A percentile compares a stretch with the other conserved stretches of the same genome.
Evolutionary conservation across 176 grass and related monocot species (phyloP).

Genomic region (Ensete glaucum): DNA sequence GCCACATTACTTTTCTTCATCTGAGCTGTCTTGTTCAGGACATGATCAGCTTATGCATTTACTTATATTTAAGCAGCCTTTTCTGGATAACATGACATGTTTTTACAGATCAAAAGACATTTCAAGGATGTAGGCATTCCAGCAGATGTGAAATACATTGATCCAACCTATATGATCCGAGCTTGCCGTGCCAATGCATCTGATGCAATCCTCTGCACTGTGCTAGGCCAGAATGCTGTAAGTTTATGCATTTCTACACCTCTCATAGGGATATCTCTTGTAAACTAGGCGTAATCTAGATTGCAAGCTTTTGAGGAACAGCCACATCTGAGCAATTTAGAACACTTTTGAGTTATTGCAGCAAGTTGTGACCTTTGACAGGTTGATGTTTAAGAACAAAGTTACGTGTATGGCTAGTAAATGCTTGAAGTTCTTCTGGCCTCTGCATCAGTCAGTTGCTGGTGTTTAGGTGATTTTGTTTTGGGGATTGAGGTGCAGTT

Average conservation of each 20-base stretch:
- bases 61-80: neutral
- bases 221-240: constrained; percentile 97
- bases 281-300: too few relatives aligned
- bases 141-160: constrained; percentile 90
- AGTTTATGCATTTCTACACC: neutral
- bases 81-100: neutral
- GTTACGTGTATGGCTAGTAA: too few relatives aligned
- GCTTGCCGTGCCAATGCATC: constrained; percentile 87
- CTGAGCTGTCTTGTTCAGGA: neutral
- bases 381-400: too few relatives aligned
- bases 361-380: too few relatives aligned
- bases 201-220: constrained; percentile 92
- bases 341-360: too few relatives aligned
- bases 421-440: too few relatives aligned
- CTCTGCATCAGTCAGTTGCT: too few relatives aligned
- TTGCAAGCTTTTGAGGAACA: too few relatives aligned
- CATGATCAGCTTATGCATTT: neutral
- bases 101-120: constrained; percentile 70
- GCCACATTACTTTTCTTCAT: neutral
- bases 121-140: constrained; percentile 66
- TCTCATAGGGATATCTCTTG: neutral
- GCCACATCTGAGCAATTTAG: too few relatives aligned
- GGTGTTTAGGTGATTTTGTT: neutral
- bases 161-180: constrained; percentile 95
- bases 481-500: neutral